phyloP scores from a whole-genome alignment of 2,329 filamentous ascomycete genomes.

The Aspergillus sp. region DNA sequence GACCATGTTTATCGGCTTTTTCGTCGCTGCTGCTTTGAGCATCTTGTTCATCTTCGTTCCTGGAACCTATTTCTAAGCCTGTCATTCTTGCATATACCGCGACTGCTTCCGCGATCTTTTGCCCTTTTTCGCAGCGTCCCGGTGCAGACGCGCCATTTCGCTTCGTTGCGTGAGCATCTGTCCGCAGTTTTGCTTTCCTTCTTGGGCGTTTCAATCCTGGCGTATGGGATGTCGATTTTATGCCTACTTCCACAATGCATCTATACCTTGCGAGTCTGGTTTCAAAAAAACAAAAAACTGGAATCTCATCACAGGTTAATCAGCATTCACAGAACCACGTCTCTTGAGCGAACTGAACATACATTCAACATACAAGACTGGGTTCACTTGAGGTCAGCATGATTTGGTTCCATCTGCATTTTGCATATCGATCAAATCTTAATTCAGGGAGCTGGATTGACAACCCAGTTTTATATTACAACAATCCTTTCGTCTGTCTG shows the following conservation, averaged over 20 bases:
- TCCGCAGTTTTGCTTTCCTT: background rate
- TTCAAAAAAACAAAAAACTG: no score
- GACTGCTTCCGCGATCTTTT: no score
- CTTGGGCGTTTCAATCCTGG: slow-evolving; percentile 4
- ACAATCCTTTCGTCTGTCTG: slow-evolving; percentile 14
- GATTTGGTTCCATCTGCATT: background rate
- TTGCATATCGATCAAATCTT: background rate
- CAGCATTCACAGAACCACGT: no score
- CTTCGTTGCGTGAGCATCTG: background rate
- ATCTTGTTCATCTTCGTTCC: slow-evolving; percentile 93
- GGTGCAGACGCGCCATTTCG: background rate
- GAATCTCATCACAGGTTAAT: no score
- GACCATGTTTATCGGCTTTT: slow-evolving; percentile 68
- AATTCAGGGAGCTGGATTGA: background rate
- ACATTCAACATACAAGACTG: no score
- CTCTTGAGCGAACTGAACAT: no score
- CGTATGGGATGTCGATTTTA: slow-evolving; percentile 7
- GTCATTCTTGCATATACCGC: background rate
- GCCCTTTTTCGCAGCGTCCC: background rate
- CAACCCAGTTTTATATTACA: background rate
- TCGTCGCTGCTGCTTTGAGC: slow-evolving; percentile 77
- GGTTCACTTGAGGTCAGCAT: no score
- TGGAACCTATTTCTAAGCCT: slow-evolving; percentile 52
- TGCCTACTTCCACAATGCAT: slow-evolving; percentile 14
- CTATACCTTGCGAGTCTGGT: background rate